Conservation (phyloP, 768 basidiomycete species). For the Pleurotus ostreatus region DNA sequence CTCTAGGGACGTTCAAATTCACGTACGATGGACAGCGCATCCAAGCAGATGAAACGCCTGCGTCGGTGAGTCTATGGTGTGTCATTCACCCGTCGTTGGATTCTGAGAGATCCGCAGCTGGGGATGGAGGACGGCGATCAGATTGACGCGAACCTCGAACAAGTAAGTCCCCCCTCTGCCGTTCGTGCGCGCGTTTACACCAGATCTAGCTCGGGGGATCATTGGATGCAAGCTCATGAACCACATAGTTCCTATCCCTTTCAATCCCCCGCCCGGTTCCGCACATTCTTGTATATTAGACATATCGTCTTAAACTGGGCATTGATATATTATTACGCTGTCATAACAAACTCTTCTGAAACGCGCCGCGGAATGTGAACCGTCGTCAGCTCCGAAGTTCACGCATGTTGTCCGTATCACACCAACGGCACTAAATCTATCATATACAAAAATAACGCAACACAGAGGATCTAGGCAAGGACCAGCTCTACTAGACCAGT, state of each 20-base stretch:
- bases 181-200: too few species aligned
- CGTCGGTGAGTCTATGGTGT: conserved; percentile 32
- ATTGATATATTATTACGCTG: not conserved
- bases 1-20: conserved; percentile 61
- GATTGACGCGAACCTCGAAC: conserved; percentile 56
- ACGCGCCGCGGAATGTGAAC: too few species aligned
- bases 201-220: conserved; percentile 16
- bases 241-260: too few species aligned
- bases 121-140: conserved; percentile 61
- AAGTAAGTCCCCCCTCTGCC: conserved; percentile 32
- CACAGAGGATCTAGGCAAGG: conserved; percentile 1
- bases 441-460: too few species aligned
- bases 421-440: too few species aligned
- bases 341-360: too few species aligned
- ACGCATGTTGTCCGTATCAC: too few species aligned
- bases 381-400: too few species aligned
- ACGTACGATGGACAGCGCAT: conserved; percentile 52
- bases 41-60: conserved; percentile 46
- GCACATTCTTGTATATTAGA: not conserved
- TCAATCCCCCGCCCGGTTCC: not conserved
- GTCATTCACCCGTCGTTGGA: not conserved
- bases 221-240: too few species aligned
- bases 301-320: not conserved
- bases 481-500: conserved; percentile 27
- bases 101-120: conserved; percentile 26